Evolutionary conservation across 306 rosid genomes (phyloP).

Genomic region (Sicyos edulis): DNA sequence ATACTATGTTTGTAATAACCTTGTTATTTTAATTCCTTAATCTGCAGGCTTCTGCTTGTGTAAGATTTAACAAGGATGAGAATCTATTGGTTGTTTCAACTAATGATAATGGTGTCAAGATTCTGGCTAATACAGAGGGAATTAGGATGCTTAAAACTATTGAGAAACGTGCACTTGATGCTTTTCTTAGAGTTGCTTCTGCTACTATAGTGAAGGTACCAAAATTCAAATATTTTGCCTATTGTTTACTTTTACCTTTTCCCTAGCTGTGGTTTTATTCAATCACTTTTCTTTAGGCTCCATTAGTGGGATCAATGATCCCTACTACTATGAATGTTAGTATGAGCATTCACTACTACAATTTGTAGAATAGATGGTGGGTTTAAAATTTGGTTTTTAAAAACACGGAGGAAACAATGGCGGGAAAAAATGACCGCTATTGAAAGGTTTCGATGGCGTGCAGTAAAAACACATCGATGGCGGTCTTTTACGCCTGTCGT

Average conservation of each 20-base stretch:
- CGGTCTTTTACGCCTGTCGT: no score
- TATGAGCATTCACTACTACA: no score
- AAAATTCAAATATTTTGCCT: conserved; percentile 21
- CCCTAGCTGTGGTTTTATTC: conserved; percentile 31
- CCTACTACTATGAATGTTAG: conserved; percentile 61
- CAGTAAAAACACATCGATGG: no score
- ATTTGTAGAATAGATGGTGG: no score
- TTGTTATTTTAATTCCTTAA: conserved; percentile 34
- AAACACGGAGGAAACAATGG: no score
- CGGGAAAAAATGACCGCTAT: no score
- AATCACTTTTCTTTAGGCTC: conserved; percentile 38
- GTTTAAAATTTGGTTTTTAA: no score
- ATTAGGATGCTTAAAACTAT: conserved; percentile 72
- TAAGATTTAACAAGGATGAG: conserved; percentile 95
- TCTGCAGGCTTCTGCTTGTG: conserved; percentile 84
- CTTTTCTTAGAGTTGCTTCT: conserved; percentile 80
- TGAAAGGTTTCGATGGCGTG: no score
- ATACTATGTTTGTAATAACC: conserved; percentile 18
- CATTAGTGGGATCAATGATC: conserved; percentile 54
- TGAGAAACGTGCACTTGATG: conserved; percentile 80
- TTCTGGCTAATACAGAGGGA: conserved; percentile 86
- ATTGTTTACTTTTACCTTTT: conserved; percentile 12
- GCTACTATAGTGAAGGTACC: conserved; percentile 81
- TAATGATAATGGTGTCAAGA: conserved; percentile 76
- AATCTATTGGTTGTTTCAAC: conserved; percentile 80